Conservation (phyloP, 2,329 filamentous ascomycete species). For the Neofusicoccum umdonicola region DNA sequence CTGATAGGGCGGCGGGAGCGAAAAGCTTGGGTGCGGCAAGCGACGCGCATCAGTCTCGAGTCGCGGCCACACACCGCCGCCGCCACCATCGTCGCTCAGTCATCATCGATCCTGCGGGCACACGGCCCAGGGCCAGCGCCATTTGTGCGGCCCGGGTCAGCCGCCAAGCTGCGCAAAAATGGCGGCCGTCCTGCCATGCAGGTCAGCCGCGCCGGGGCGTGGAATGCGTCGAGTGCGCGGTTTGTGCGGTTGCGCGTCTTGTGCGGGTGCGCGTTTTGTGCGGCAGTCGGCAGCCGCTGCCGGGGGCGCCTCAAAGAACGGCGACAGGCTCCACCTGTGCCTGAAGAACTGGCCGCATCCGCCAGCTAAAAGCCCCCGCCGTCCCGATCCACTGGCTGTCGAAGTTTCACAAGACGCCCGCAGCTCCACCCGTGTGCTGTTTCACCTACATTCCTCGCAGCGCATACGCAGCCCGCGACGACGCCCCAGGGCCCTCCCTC, state of each 20-base stretch:
- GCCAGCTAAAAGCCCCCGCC: not conserved
- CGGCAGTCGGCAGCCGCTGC: not conserved
- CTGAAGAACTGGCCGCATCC: not conserved
- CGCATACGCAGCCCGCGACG: not conserved
- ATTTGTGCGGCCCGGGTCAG: conserved; percentile 20
- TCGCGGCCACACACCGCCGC: not conserved
- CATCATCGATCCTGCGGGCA: not conserved
- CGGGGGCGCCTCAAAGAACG: not conserved
- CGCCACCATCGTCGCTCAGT: not conserved
- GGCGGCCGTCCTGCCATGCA: not conserved
- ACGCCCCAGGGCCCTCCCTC: not conserved
- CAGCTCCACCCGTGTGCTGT: not conserved
- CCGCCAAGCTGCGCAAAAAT: not conserved
- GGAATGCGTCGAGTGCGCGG: not conserved
- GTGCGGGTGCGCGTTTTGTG: conserved; percentile 15
- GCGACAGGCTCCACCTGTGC: not conserved
- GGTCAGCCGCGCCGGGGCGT: not conserved
- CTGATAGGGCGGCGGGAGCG: not conserved
- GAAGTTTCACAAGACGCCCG: not conserved
- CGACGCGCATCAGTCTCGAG: not conserved
- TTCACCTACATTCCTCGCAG: conserved; percentile 5
- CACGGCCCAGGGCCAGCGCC: conserved; percentile 12
- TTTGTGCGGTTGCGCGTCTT: not conserved
- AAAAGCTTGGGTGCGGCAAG: conserved; percentile 5
- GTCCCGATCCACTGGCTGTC: not conserved